Percentiles rank a stretch among this genome's conserved stretches.
These are phyloP conservation scores for Bipolaris bicolor DNA, from an alignment of 2,329 filamentous ascomycete species.

Conservation along the genomic window DNA sequence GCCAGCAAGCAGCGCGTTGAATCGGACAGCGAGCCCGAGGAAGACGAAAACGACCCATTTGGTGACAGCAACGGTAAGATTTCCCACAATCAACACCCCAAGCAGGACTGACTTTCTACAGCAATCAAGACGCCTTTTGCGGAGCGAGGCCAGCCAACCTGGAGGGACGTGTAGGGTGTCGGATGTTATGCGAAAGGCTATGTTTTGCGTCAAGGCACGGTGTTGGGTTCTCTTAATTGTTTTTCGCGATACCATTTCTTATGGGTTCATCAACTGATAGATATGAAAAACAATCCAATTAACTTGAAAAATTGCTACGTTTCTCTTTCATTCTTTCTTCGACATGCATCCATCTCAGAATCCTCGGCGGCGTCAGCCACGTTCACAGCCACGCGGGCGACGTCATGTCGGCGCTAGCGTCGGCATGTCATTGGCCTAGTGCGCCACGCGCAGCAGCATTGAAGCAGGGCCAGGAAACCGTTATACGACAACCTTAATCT, in stretches of 20 bases:
- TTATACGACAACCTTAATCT: constrained; percentile 19
- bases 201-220: constrained; percentile 3
- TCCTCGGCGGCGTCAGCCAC: background rate
- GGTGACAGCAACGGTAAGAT: constrained; percentile 73
- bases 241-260: constrained; percentile 10
- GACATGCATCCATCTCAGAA: background rate
- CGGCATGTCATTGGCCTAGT: constrained; percentile 23
- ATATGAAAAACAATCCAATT: background rate
- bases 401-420: constrained; percentile 28
- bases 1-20: constrained; percentile 52
- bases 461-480: constrained; percentile 25
- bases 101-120: constrained; percentile 20
- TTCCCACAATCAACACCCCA: too few relatives aligned
- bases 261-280: background rate
- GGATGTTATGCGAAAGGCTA: background rate
- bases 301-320: background rate
- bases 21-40: constrained; percentile 62
- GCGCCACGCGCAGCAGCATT: constrained; percentile 18
- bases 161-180: constrained; percentile 45
- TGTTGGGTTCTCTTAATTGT: constrained; percentile 5
- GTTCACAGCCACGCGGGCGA: constrained; percentile 30
- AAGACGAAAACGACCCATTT: constrained; percentile 81
- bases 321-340: background rate
- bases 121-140: constrained; percentile 61
- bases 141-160: constrained; percentile 42